Evolutionary conservation across 148 eudicot genomes (phyloP), one percentile per base, ranked within the genome.

Genomic region (Rhododendron henanense): DNA sequence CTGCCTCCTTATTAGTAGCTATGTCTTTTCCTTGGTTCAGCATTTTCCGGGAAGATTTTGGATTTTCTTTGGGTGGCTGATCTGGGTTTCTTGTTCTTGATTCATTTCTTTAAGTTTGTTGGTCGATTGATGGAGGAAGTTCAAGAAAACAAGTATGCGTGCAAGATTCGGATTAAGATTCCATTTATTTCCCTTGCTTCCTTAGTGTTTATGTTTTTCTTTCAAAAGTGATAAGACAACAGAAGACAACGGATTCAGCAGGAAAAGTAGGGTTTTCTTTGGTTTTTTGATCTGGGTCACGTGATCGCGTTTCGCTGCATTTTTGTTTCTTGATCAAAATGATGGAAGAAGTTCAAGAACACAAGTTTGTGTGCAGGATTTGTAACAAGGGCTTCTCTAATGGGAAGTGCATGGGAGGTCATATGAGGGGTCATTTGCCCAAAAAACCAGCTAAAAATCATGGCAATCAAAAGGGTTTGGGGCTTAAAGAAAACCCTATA

Each of bases 401-500:
- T 84, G 87, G 92, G 47, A 90, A 86, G 81, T 87, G 90, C 37
- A 57, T 90, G 84, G 91, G 90, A 57, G 94, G 93, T 87, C 93
- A 90, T 79, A 91, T 90, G 87, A 91, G 89, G 87, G 79, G 84
- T 79, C 90, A 92, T 85, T 61, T 87, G 73, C 79, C 81, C 2
- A n/a, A 51, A 55, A 90, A 87, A 75, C 44, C 89, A 31, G 82
- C 88, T 63, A 83, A 86, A 67, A 77, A 28, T 25, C 59, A 8
- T 33, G 84, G 81, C 45, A 82, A 88, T 57, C 48, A 44, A 21
- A 86, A 73, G 23, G 81, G 80, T 82, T 59, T 84, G 74, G 74
- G 91, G 81, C 2, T 82, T 88, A 31, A 89, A 75, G 90, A 87
- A 59, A 89, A 87, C 73, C 90, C 90, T 33, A 91, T 81, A 55